Evolutionary conservation across 805 yeast genomes (phyloP), one percentile per base, ranked within the genome.

Genomic region (Peterozyma xylosa): DNA sequence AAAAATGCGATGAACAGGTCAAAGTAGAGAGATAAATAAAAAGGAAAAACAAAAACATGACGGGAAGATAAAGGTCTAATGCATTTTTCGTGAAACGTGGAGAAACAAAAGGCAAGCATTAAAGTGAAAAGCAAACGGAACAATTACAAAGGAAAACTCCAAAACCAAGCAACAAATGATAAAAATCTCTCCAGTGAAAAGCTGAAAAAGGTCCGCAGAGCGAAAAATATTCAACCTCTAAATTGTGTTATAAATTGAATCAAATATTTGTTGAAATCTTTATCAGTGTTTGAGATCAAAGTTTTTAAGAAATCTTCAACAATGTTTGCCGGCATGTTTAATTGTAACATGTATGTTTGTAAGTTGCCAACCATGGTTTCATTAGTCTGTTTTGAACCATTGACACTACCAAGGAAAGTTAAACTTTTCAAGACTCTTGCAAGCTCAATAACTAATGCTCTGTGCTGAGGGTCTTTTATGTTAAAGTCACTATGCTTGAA

Each of bases 391-490:
- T 35, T 33, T 11, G 45, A 37, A n/a, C 40, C 42, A 37, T 39
- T 46, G 3, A 37, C 14, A 10, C 37, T 36, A 7, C 63, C 71
- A 53, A 58, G 63, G 37, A 50, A 60, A 11, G 53, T 82, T 48
- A 86, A 68, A 2, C 83, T 71, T 51, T 78, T 83, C 57, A 90
- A 74, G 17, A 88, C 64, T 37, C 77, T 67, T 1, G 93, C 78
- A 11, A 86, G 68, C 55, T 91, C 99, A 50, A 79, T 76, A 1
- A 88, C 81, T 34, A 86, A 71, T 47, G 81, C 71, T 54, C 91
- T 73, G 51, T 75, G 77, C 57, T 86, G 90, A 4, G 95, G 95
- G 59, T 89, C 96, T 50, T 78, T 77, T 40, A 80, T 66, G 55
- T 82, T 77, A 53, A 82, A 80, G 33, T 71, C 73, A 30, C 74